Percentiles rank a stretch among this genome's conserved stretches.
Evolutionary conservation across 306 rosid genomes (phyloP).

Genomic region (Trichosanthes cucumerina): DNA sequence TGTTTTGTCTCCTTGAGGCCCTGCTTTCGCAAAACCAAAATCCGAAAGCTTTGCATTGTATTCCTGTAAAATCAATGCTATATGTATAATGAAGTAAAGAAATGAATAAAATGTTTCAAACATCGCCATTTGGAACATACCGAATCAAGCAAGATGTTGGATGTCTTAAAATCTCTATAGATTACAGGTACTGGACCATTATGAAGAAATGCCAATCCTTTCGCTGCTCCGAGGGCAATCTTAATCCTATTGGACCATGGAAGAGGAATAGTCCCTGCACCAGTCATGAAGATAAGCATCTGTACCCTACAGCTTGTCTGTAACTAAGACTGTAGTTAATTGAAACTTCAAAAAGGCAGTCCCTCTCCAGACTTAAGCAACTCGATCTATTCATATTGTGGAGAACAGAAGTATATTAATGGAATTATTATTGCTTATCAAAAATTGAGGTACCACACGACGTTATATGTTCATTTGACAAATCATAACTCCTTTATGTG

Average conservation of each 20-base stretch:
- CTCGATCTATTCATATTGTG: not conserved
- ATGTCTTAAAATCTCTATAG: conserved; percentile 95
- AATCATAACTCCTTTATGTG: not conserved
- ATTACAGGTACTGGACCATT: conserved; percentile 89
- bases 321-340: not conserved
- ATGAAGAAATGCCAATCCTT: conserved; percentile 92
- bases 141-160: conserved; percentile 90
- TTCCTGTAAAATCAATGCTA: conserved; percentile 35
- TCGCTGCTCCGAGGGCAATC: conserved; percentile 94
- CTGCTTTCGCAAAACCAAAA: conserved; percentile 97
- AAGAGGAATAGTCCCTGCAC: conserved; percentile 92
- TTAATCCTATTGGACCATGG: conserved; percentile 91
- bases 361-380: not conserved
- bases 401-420: not conserved
- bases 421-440: not conserved
- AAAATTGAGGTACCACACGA: not conserved
- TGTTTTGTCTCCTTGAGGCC: conserved; percentile 95
- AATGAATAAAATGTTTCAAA: not conserved
- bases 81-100: not conserved
- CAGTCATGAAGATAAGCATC: conserved; percentile 24
- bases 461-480: not conserved
- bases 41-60: conserved; percentile 97
- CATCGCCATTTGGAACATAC: conserved; percentile 29
- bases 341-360: not conserved
- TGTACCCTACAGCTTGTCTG: not conserved